Evolutionary conservation across 2,329 filamentous ascomycete species (phyloP), one percentile per base, ranked within the genome.

Genomic region (Pestalotiopsis sp.): DNA sequence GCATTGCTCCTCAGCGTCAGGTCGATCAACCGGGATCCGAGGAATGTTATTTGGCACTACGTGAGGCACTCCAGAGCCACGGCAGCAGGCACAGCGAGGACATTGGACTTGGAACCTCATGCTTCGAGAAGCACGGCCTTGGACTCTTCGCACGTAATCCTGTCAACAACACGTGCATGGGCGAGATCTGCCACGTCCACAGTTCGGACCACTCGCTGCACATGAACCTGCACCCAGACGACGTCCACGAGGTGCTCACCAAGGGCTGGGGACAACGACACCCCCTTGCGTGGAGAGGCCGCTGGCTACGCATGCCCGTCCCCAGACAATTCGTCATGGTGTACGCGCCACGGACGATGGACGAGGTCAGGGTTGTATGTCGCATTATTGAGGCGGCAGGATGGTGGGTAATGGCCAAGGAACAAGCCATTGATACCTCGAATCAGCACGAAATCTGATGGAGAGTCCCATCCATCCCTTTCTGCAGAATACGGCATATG

Each of bases 141-240:
- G 93, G 91, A 0, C 84, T 97, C 0, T 96, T 95, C 78, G 86
- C 91, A 1, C 83, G 81, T 2, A 83, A 86, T 64, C 90, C 91
- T 0, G 82, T 91, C 70, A 91, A 91, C 75, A 86, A 88, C 38
- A 92, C 89, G 11, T 93, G 91, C 73, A 88, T 91, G 72, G 93
- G 93, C n/a, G 94, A 97, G 79, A 87, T 97, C 57, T 92, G 89
- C 73, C 94, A 97, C 77, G 88, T 93, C 11, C 94, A 97, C 78
- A 87, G 90, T 62, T 89, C 86, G 26, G 93, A 96, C 71, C 88
- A 91, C 69, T 92, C 89, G 3, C 83, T 96, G 85, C 94, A 97
- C 78, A 83, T 96, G 80, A 92, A 89, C 62, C 84, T 97, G 65
- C 93, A 96, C 75, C 92, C 93, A 0, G 87, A 91, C 56, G 94